Evolutionary conservation across 2,329 filamentous ascomycete species (phyloP), one percentile per base, ranked within the genome.

Genomic region (Polychaeton citri): DNA sequence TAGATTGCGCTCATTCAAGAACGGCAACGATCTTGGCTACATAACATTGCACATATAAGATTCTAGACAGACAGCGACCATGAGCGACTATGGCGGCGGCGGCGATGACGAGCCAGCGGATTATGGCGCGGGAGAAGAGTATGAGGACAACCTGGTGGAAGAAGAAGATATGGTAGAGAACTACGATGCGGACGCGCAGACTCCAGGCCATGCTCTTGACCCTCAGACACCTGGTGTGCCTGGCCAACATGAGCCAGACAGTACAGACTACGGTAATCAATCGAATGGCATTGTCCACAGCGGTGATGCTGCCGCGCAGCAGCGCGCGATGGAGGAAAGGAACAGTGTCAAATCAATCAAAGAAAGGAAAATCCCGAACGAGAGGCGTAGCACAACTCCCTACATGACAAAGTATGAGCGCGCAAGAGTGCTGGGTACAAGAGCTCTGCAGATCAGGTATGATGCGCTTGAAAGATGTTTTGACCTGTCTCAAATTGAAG

Each of bases 381-480:
- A 87, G 47, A 75, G 93, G 63, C 77, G 90, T 51, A 81, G 76
- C 17, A 98, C 90, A 6, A 98, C 90, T 19, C 90, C 88, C 2
- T 98, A 95, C 65, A 93, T 98, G 88, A 98, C 90, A 48, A 98
- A 98, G 67, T 98, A 98, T 64, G 90, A 98, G 70, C 76, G 79
- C 50, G 90, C 90, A 44, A 78, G 90, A 55, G 88, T 98, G 40
- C 65, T 98, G 45, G 90, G 90, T 33, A 96, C 90, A 28, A 73
- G 90, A 47, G 90, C 90, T 28, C 63, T 96, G 56, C 90, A 98
- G 63, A 96, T 98, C 56, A 95, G 85, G 85, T 92, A 62, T 37
- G 75, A 49, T 12, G 19, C 37, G n/a, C 15, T 18, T n/a, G n/a
- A n/a, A n/a, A n/a, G n/a, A n/a, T n/a, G n/a, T n/a, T n/a, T n/a